Base-by-base conservation (phyloP, 2,329 filamentous ascomycete genomes). In the Dactylellina cionopaga region DNA sequence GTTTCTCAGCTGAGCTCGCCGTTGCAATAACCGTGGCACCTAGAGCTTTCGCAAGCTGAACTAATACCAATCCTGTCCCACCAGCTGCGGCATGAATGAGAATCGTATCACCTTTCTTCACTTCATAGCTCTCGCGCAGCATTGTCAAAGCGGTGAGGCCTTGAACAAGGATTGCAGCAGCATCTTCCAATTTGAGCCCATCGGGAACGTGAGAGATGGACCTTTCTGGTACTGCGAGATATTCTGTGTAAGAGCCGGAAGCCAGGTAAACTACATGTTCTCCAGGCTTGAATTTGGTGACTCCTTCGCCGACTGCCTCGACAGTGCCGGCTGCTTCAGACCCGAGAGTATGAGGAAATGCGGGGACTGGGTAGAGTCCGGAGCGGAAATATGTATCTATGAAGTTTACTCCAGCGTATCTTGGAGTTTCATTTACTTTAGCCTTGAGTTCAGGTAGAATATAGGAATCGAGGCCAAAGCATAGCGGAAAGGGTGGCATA, bases 301-400 rank as follows among this genome's bases (percentile, higher is more conserved):
- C 80, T 17, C 84, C 85, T 11, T 84, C 80, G 17, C 87, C 87
- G 1, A 86, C 78, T 25, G 88, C 83, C 39, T 88, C 87, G 74
- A 96, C 82, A 39, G 85, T 88, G 72, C 93, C 92, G 66, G 87
- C 85, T 69, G 85, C 91, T 83, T 97, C 93, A 77, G 90, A 89
- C 74, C 93, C 92, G 17, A 94, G 88, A 54, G 89, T 88, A 77
- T 90, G 85, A 3, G 92, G 93, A 76, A 90, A 87, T 1, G 82
- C 79, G 0, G 90, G 85, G 0, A 88, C 83, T 9, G 84, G 82
- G 83, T 96, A 96, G 54, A 96, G 86, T 9, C 93, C 93, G 10
- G 86, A 88, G 79, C 93, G 92, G 85, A 93, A 96, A 82, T 96
- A 96, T 83, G 86, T 96, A 81, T 96, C 93, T 78, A 96, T 96